Evolutionary conservation across 495 filamentous ascomycete species (phyloP).

Genomic region (Talaromyces trachyspermus): DNA sequence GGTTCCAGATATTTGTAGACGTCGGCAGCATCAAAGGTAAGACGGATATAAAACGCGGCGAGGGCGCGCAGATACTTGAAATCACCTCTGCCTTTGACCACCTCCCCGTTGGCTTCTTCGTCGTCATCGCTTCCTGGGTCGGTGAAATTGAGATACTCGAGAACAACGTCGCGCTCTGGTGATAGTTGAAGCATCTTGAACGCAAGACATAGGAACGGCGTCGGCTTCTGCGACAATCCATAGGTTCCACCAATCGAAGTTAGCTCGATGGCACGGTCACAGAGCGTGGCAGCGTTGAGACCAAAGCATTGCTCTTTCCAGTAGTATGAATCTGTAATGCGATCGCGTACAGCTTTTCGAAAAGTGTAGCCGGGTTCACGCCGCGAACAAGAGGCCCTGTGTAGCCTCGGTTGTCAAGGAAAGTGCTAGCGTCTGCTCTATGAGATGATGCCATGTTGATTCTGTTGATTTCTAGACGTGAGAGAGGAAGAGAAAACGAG

Average conservation of each 20-base stretch:
- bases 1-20: slow-evolving; percentile 79
- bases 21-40: slow-evolving; percentile 76
- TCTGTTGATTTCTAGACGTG: no score
- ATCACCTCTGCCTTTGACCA: slow-evolving; percentile 51
- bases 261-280: slow-evolving; percentile 82
- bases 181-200: slow-evolving; percentile 91
- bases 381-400: slow-evolving; percentile 60
- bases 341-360: slow-evolving; percentile 88
- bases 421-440: slow-evolving; percentile 65
- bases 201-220: slow-evolving; percentile 87
- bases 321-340: slow-evolving; percentile 90
- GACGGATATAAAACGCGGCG: slow-evolving; percentile 85
- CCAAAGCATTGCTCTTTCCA: slow-evolving; percentile 99
- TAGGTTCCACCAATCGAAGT: slow-evolving; percentile 81
- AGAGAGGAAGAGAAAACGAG: no score
- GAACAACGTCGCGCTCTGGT: slow-evolving; percentile 69
- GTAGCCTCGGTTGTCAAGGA: slow-evolving; percentile 77
- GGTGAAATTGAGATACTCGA: slow-evolving; percentile 64
- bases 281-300: slow-evolving; percentile 80
- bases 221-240: slow-evolving; percentile 71
- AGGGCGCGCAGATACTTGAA: slow-evolving; percentile 88
- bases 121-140: slow-evolving; percentile 34
- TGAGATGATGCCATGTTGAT: no score
- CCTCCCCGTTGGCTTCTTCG: slow-evolving; percentile 10
- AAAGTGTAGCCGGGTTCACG: slow-evolving; percentile 79